phyloP scores from a whole-genome alignment of 768 basidiomycete genomes.

The Boletus pseudopeckii region DNA sequence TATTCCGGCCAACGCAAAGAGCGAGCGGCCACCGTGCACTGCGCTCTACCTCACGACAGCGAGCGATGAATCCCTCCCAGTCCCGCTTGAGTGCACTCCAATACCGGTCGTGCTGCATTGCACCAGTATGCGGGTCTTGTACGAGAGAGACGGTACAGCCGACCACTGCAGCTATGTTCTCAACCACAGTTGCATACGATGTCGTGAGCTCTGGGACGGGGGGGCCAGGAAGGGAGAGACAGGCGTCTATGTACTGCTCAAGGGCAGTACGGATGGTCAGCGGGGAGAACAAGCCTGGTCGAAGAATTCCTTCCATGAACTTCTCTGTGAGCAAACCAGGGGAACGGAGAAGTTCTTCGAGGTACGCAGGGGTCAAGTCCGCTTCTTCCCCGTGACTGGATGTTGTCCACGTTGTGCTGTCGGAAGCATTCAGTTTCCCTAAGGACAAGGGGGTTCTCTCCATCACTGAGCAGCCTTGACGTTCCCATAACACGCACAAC shows the following conservation, averaged over 20 bases:
- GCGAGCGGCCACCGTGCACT: slow-evolving; percentile 77
- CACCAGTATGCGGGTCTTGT: slow-evolving; percentile 74
- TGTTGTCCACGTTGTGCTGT: slow-evolving; percentile 45
- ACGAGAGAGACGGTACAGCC: slow-evolving; percentile 79
- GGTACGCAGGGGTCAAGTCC: slow-evolving; percentile 79
- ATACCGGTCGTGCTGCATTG: slow-evolving; percentile 71
- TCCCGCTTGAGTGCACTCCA: slow-evolving; percentile 85
- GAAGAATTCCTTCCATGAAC: slow-evolving; percentile 79
- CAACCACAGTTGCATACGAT: slow-evolving; percentile 63
- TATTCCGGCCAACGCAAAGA: slow-evolving; percentile 45
- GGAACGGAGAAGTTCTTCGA: slow-evolving; percentile 76
- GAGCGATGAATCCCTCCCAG: slow-evolving; percentile 94
- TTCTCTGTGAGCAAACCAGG: slow-evolving; percentile 72
- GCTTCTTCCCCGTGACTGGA: slow-evolving; percentile 65
- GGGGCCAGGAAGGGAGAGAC: slow-evolving; percentile 61
- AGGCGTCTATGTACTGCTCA: slow-evolving; percentile 74
- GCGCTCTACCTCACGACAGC: slow-evolving; percentile 87
- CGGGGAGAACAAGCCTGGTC: slow-evolving; percentile 84
- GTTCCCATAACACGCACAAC: slow-evolving; percentile 77
- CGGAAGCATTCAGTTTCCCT: slow-evolving; percentile 30
- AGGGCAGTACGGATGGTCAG: slow-evolving; percentile 79
- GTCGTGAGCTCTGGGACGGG: slow-evolving; percentile 54
- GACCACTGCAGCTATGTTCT: slow-evolving; percentile 79
- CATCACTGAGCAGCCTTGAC: slow-evolving; percentile 69
- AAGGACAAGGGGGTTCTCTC: slow-evolving; percentile 52